phyloP scores from a whole-genome alignment of 2,329 filamentous ascomycete genomes.

The Aspergillus costaricaensis region DNA sequence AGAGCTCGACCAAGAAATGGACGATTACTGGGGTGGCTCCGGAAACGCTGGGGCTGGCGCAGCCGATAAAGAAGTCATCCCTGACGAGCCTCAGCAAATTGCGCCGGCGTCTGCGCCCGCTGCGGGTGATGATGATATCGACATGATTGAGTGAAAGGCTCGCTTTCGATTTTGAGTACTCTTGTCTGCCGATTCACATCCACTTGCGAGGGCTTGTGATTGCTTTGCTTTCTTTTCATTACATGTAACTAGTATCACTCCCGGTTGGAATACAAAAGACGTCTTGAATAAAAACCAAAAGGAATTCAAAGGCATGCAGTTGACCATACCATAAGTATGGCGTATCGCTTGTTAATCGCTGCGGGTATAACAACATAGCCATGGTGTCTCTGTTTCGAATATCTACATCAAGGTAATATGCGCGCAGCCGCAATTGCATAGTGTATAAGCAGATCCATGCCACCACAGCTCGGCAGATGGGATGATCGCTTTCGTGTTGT shows the following conservation, averaged over 20 bases:
- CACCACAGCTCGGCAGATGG: not conserved
- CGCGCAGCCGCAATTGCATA: no score
- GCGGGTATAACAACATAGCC: no score
- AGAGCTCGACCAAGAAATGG: conserved; percentile 95
- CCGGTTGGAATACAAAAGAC: not conserved
- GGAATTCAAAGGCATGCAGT: no score
- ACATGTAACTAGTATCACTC: not conserved
- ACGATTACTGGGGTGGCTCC: conserved; percentile 77
- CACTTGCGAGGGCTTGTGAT: not conserved
- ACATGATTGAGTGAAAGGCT: conserved; percentile 65
- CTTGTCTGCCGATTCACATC: not conserved
- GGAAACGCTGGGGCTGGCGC: conserved; percentile 41
- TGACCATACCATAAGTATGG: not conserved
- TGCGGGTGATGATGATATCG: conserved; percentile 59
- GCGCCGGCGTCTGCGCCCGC: conserved; percentile 37
- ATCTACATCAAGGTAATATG: no score
- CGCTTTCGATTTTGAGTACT: not conserved
- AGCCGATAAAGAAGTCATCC: conserved; percentile 37
- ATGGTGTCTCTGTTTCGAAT: no score
- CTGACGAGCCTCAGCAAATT: conserved; percentile 26
- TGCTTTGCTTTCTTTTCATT: not conserved
- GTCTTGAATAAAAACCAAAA: no score
- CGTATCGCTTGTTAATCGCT: not conserved
- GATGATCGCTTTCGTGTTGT: not conserved
- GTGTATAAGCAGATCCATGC: no score